Base-by-base conservation (phyloP, 352 stramenopile species). In the Phytopythium ostracodes region DNA sequence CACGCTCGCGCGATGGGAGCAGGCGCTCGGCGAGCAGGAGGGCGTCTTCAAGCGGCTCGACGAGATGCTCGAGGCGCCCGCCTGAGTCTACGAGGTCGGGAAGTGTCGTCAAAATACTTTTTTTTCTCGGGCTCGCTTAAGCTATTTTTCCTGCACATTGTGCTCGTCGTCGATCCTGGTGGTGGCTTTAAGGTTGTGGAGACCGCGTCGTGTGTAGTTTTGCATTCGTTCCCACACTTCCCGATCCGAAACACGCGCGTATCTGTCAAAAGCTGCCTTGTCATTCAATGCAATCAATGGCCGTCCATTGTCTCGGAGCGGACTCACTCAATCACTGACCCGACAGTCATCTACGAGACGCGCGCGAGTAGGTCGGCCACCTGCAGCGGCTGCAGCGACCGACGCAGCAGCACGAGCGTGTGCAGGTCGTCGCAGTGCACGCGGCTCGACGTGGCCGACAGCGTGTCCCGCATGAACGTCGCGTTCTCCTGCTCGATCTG, bases 401-500 rank as follows among this genome's bases (percentile, higher is more conserved):
- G 73, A 5, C 72, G 80, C 29, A 91, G 64, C 61, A 77, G 51
- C 14, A 91, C 47, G 18, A 89, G 56, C 25, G 76, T 81, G 66
- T 94, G 77, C 31, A 94, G 68, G 58, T 94, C 79, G 56, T 84
- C 75, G 4, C 71, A 73, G 64, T 91, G 79, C 38, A 91, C 63
- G 8, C 56, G 46, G 60, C 82, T 90, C 18, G 82, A 79, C 17
- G 79, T 79, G 29, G 68, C 67, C 22, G 60, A 43, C 52, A 91
- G 69, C 36, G 64, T 74, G 33, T 91, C 77, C 11, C 69, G 57
- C 49, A 94, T 43, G 59, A 82, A 94, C 20, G 73, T 62, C 9
- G 65, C 62, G 60, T 94, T 94, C 51, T 88, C 80, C 40, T 75
- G 51, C 59, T 92, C 82, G 42, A 93, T 78, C 81, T 93, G 57